Conservation (phyloP, 768 basidiomycete species). For the Polyporus arcularius region DNA sequence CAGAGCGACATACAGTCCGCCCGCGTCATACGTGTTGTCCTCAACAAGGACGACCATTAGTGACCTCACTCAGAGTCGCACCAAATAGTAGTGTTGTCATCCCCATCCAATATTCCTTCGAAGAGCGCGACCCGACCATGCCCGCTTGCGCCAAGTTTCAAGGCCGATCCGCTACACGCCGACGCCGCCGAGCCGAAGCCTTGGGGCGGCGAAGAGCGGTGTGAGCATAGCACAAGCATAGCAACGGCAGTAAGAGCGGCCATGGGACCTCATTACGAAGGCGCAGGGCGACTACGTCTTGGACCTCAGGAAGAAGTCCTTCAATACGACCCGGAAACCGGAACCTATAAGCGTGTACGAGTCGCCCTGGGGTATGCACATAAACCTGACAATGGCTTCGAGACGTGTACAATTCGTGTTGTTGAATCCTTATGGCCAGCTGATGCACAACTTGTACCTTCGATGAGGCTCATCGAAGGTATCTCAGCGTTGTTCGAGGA, state of each 20-base stretch:
- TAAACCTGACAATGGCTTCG: neutral
- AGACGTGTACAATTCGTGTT: neutral
- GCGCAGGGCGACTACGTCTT: slow-evolving; percentile 8
- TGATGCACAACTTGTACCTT: neutral
- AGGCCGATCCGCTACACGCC: too few species aligned
- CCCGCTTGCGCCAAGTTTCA: too few species aligned
- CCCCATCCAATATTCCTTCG: too few species aligned
- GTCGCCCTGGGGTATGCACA: neutral
- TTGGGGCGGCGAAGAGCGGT: neutral
- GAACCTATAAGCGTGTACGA: neutral
- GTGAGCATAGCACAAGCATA: neutral
- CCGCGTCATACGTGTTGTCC: too few species aligned
- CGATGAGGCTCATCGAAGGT: neutral
- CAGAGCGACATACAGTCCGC: too few species aligned
- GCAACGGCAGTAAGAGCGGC: neutral
- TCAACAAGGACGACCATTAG: too few species aligned
- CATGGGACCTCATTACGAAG: neutral
- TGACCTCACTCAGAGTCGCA: too few species aligned
- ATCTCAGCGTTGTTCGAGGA: slow-evolving; percentile 35
- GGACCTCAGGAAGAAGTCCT: neutral
- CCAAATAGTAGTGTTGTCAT: too few species aligned
- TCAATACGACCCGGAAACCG: slow-evolving; percentile 5
- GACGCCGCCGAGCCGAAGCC: too few species aligned
- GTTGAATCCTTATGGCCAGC: neutral
- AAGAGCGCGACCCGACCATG: too few species aligned